These are phyloP conservation scores for Juglanconis oblonga DNA, from an alignment of 2,329 filamentous ascomycete genomes.

Conservation along the genomic window DNA sequence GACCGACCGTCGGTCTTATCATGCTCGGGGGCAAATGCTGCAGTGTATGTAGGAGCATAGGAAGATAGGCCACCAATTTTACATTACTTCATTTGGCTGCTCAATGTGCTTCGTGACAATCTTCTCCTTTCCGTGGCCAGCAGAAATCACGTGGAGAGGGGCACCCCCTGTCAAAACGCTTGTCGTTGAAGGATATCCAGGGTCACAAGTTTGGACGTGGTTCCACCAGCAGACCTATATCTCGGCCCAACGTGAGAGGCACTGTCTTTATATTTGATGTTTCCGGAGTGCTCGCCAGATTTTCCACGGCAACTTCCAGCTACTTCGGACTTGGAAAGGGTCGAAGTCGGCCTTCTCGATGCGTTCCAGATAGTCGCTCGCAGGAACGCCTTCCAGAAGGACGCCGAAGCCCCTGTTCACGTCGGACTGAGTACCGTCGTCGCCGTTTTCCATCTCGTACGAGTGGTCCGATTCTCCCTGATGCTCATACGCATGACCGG, in stretches of 20 bases:
- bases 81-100: not conserved
- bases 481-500: slow-evolving; percentile 88
- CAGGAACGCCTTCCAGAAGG: slow-evolving; percentile 75
- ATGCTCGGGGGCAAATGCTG: not conserved
- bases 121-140: not conserved
- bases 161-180: not conserved
- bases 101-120: not conserved
- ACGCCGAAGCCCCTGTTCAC: slow-evolving; percentile 70
- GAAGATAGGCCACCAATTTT: not conserved
- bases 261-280: slow-evolving; percentile 38
- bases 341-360: slow-evolving; percentile 84
- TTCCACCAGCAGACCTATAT: no score
- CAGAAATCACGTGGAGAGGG: not conserved
- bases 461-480: slow-evolving; percentile 69
- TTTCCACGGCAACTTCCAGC: slow-evolving; percentile 84
- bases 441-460: slow-evolving; percentile 34
- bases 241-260: not conserved
- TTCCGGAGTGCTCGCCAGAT: slow-evolving; percentile 53
- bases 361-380: slow-evolving; percentile 72
- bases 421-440: slow-evolving; percentile 36
- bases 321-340: slow-evolving; percentile 63
- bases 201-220: no score
- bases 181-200: not conserved
- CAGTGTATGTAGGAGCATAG: not conserved
- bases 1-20: not conserved